Evolutionary conservation across 176 grass and related monocot species (phyloP).

Genomic region (Alopecurus myosuroides): DNA sequence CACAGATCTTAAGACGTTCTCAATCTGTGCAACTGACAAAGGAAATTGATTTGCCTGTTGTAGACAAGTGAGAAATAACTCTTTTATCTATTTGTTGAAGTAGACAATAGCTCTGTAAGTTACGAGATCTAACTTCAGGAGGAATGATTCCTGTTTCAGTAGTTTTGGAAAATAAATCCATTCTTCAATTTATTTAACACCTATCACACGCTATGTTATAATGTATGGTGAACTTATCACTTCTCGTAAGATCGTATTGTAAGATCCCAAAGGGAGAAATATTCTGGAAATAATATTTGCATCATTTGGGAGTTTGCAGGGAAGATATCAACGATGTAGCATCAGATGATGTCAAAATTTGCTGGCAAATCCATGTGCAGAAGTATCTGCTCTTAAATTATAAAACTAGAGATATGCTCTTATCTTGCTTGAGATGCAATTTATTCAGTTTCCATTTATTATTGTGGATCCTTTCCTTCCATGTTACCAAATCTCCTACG

Average conservation of each 20-base stretch:
- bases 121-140: background rate
- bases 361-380: constrained; percentile 23
- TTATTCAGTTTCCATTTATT: background rate
- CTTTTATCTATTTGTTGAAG: background rate
- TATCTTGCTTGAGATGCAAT: background rate
- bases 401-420: background rate
- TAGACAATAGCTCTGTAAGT: background rate
- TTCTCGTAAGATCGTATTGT: background rate
- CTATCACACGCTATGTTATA: background rate
- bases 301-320: background rate
- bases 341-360: constrained; percentile 18
- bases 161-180: background rate
- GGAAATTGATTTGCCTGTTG: background rate
- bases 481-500: constrained; percentile 6
- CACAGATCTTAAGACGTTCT: constrained; percentile 33
- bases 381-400: constrained; percentile 1
- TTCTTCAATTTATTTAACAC: background rate
- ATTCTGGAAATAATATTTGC: background rate
- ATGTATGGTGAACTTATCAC: background rate
- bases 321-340: background rate
- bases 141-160: background rate
- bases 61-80: background rate
- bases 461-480: background rate
- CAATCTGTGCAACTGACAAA: constrained; percentile 1
- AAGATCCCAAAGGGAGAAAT: background rate